A percentile compares a stretch with the other conserved stretches of the same genome.
Conservation (phyloP, 768 basidiomycete genomes). For the Mrakia blollopis region DNA sequence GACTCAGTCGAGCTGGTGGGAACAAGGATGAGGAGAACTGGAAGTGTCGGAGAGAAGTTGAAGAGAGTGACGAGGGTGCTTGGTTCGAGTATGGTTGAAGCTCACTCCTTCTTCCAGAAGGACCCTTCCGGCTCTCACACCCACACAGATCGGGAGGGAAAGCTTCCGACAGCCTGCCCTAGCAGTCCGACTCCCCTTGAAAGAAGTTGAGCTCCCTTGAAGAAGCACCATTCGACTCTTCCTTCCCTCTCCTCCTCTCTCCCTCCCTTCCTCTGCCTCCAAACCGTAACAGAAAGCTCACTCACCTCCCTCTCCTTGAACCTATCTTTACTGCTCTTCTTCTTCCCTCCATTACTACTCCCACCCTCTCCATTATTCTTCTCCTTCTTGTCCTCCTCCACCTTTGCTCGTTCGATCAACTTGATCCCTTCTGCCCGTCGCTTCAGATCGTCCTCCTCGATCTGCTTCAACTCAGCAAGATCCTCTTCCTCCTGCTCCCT, state of each 20-base stretch:
- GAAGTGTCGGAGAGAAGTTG: too few relatives aligned
- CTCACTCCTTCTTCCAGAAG: too few relatives aligned
- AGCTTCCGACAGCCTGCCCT: not conserved
- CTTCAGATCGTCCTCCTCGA: constrained; percentile 5
- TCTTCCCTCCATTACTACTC: not conserved
- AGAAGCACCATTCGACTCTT: too few relatives aligned
- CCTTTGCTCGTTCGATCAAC: not conserved
- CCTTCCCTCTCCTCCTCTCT: not conserved
- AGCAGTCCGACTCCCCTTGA: too few relatives aligned
- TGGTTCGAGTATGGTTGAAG: too few relatives aligned
- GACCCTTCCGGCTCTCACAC: too few relatives aligned
- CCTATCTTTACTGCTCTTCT: constrained; percentile 11
- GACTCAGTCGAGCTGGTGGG: not conserved
- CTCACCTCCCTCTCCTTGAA: constrained; percentile 4
- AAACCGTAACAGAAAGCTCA: not conserved
- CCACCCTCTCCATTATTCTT: not conserved
- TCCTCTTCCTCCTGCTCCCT: constrained; percentile 32
- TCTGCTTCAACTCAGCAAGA: constrained; percentile 18
- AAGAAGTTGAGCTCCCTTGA: too few relatives aligned
- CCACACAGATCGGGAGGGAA: too few relatives aligned
- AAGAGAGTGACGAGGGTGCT: too few relatives aligned
- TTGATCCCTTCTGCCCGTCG: constrained; percentile 16
- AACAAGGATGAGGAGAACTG: not conserved
- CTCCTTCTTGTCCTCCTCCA: not conserved
- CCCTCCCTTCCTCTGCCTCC: not conserved